Evolutionary conservation across 257 asterid genomes (phyloP), one percentile per base, ranked within the genome.

Genomic region (Ajuga chamaepitys): DNA sequence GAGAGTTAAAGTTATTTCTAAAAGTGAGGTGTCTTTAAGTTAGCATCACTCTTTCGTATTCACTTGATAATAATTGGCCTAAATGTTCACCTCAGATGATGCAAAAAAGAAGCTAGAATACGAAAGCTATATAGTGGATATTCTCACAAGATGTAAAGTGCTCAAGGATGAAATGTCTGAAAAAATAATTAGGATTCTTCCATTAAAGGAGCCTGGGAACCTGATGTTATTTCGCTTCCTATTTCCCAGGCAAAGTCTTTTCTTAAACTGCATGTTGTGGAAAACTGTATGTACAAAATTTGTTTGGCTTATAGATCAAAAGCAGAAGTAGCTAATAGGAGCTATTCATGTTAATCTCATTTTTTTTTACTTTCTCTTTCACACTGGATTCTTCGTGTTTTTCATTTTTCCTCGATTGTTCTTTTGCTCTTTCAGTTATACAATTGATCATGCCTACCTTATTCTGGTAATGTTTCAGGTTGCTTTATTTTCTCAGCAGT

Each of bases 191-290:
- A 81, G 65, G 63, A 75, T 93, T 58, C 66, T 93, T 66, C 92
- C 85, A 22, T 71, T 93, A 71, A 88, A 84, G 73, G 85, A 80
- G 62, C 85, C 90, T 45, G 99, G 99, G 96, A 93, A 72, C 83
- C 99, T 32, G 92, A 91, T 64, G 96, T 87, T 62, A 62, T 89
- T 66, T 79, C 97, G 18, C 50, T 93, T 54, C 90, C 96, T 70
- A 70, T 86, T 62, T 86, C 97, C 40, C 96, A 88, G 99, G 99
- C 72, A 81, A 85, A 75, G 71, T 78, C 57, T 75, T 65, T 30
- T 4, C 37, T 30, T 3, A 1, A 1, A n/a, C n/a, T n/a, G n/a
- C n/a, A n/a, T n/a, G n/a, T n/a, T n/a, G n/a, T n/a, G n/a, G n/a
- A n/a, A n/a, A n/a, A n/a, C n/a, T n/a, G n/a, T n/a, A n/a, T n/a